Evolutionary conservation across 768 basidiomycete species (phyloP).

Genomic region (Lactifluus echinatus): DNA sequence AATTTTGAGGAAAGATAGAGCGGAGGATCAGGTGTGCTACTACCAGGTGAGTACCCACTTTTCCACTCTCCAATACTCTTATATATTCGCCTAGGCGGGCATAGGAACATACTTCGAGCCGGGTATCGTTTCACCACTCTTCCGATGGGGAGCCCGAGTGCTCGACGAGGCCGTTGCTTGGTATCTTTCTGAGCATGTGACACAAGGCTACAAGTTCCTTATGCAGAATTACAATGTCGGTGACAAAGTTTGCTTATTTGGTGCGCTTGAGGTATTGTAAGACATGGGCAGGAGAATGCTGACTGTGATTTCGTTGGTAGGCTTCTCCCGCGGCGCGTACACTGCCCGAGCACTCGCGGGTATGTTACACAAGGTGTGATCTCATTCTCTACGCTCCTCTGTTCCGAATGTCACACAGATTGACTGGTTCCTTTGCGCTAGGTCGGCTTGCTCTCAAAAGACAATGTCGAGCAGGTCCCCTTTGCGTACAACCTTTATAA

Average conservation of each 20-base stretch:
- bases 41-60: conserved; percentile 47
- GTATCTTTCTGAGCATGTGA: conserved; percentile 66
- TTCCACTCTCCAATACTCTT: not conserved
- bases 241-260: conserved; percentile 69
- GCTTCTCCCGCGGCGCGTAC: conserved; percentile 69
- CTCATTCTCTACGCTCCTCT: conserved; percentile 25
- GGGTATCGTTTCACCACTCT: conserved; percentile 56
- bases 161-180: conserved; percentile 67
- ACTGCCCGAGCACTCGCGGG: conserved; percentile 68
- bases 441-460: conserved; percentile 52
- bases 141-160: conserved; percentile 48
- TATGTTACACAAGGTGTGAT: conserved; percentile 47
- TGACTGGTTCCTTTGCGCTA: not conserved
- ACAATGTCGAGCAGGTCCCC: conserved; percentile 58
- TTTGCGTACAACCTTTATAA: conserved; percentile 72
- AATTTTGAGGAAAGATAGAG: conserved; percentile 31
- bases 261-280: conserved; percentile 29
- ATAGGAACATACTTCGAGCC: conserved; percentile 48
- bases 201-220: conserved; percentile 67
- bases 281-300: no score
- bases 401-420: not conserved
- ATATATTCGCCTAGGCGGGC: conserved; percentile 31
- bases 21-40: conserved; percentile 37
- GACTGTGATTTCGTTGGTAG: conserved; percentile 29
- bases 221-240: conserved; percentile 72